Percentiles rank a stretch among this genome's conserved stretches.
Evolutionary conservation across 306 rosid genomes (phyloP).

Genomic region (Prunus padus): DNA sequence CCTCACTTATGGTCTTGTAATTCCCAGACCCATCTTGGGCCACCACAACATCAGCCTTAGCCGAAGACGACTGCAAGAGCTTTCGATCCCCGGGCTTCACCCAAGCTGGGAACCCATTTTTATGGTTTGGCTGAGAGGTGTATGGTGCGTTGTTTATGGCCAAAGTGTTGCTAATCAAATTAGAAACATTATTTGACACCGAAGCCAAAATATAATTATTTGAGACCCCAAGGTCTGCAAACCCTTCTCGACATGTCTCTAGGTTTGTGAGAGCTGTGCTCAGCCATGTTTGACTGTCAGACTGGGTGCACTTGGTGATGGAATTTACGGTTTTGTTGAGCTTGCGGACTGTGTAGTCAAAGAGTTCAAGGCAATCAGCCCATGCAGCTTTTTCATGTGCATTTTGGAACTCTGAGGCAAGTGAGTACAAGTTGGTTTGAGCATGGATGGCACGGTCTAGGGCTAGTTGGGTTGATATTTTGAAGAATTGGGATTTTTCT

Average conservation of each 20-base stretch:
- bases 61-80: constrained; percentile 55
- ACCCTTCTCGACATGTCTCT: constrained; percentile 65
- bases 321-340: constrained; percentile 47
- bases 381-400: constrained; percentile 56
- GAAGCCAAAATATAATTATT: constrained; percentile 38
- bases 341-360: constrained; percentile 38
- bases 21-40: constrained; percentile 79
- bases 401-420: constrained; percentile 49
- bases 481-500: constrained; percentile 57
- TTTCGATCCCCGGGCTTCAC: constrained; percentile 65
- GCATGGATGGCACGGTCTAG: constrained; percentile 47
- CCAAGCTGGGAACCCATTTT: constrained; percentile 70
- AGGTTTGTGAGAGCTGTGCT: constrained; percentile 77
- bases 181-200: constrained; percentile 58
- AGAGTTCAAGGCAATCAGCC: constrained; percentile 68
- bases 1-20: constrained; percentile 50
- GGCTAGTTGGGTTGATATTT: constrained; percentile 47
- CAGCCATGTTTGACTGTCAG: constrained; percentile 64
- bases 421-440: constrained; percentile 24
- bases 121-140: constrained; percentile 9
- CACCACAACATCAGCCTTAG: constrained; percentile 58
- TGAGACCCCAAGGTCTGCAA: constrained; percentile 52
- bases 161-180: constrained; percentile 57
- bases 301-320: constrained; percentile 33
- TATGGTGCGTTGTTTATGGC: constrained; percentile 46